These are phyloP conservation scores for Dipteronia sinensis DNA, from an alignment of 345 rosid species.

Conservation along the genomic window DNA sequence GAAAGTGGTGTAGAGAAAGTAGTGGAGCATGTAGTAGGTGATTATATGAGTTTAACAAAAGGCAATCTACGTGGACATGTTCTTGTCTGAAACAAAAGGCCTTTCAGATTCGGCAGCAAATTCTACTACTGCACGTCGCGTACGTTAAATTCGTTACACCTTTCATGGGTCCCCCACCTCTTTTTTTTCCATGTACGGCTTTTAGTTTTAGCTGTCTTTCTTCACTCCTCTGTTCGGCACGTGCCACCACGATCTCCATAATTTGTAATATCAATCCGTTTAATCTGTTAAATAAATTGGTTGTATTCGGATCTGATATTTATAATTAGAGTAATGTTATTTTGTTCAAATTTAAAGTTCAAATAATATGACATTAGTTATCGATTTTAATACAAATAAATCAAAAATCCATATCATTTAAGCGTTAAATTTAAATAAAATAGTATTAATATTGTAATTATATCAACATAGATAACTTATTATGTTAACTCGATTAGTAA, in stretches of 20 bases:
- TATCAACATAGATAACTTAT: too few relatives aligned
- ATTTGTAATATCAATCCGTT: too few relatives aligned
- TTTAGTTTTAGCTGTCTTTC: conserved; percentile 4
- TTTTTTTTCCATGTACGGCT: neutral
- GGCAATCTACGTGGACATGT: neutral
- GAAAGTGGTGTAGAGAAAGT: neutral
- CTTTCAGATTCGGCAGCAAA: conserved; percentile 10
- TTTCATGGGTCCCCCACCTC: conserved; percentile 7
- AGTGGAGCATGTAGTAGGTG: neutral
- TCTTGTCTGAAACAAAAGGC: conserved; percentile 13
- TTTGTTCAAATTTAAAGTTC: too few relatives aligned
- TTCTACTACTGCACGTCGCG: conserved; percentile 24
- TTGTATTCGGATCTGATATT: too few relatives aligned
- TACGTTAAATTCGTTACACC: conserved; percentile 26
- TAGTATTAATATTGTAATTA: too few relatives aligned
- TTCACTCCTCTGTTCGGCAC: neutral
- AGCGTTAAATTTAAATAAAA: too few relatives aligned
- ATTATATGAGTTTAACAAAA: neutral
- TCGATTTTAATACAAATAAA: too few relatives aligned
- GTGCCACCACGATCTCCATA: neutral
- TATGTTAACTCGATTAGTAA: too few relatives aligned
- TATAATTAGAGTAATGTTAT: too few relatives aligned
- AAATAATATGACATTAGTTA: too few relatives aligned
- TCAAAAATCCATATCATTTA: too few relatives aligned
- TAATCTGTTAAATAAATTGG: too few relatives aligned